Evolutionary conservation across 345 rosid species (phyloP), one percentile per base, ranked within the genome.

Genomic region (Raphanus raphanistrum): DNA sequence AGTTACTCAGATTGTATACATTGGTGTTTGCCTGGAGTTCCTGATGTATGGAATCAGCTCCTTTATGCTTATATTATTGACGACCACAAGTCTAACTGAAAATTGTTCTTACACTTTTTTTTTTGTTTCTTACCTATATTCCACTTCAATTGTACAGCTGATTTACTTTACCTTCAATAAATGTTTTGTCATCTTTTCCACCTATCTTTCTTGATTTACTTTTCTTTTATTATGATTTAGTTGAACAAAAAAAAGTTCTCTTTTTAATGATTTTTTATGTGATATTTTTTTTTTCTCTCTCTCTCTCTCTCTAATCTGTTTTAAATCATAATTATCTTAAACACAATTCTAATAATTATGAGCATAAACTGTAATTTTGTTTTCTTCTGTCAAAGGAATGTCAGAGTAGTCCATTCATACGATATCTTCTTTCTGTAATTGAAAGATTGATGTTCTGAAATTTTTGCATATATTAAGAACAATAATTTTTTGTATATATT

Each of bases 21-120:
- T 63, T 92, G 98, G 98, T 91, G 92, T 72, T 91, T 94, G 26
- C 98, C 98, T 28, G 98, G 98, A 29, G 91, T 89, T 5, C 94
- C 97, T 26, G 98, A 94, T 81, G 92, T 88, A 6, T 94, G 98
- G 98, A 94, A 94, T 66, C 86, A 89, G 75, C 86, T 94, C 17
- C 89, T 94, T 71, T 94, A 85, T 73, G 85, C 95, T 17, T 82
- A 84, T 36, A 84, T 92, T 68, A 71, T 83, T 79, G 60, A 68
- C 29, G 73, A 31, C 2, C 21, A 55, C 38, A 62, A 41, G 43
- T 73, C 78, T 68, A 74, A 17, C 29, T 74, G 29, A 73, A 8
- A 68, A 54, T 11, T 61, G 31, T 45, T 66, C 63, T 58, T 66
- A 13, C 27, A 38, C 57, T 21, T 61, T 31, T 11, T 65, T 0